Conservation (phyloP, 2,329 filamentous ascomycete species). For the Monosporascus sp. region DNA sequence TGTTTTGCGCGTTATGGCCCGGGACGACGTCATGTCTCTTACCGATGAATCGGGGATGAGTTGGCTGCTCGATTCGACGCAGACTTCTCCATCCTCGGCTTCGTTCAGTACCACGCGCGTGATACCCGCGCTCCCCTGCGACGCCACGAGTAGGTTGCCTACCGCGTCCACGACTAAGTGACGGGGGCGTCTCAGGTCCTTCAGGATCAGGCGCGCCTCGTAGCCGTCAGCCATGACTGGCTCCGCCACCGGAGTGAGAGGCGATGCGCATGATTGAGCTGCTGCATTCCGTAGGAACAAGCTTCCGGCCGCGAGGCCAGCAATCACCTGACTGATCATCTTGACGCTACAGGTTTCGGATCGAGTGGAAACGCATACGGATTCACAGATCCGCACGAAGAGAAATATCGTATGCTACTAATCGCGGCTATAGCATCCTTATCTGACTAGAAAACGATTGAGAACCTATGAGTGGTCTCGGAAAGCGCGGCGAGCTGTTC, state of each 20-base stretch:
- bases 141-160: conserved; percentile 33
- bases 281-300: not conserved
- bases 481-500: too few relatives aligned
- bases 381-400: too few relatives aligned
- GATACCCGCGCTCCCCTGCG: conserved; percentile 26
- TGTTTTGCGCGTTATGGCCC: too few relatives aligned
- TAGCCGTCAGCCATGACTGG: conserved; percentile 11
- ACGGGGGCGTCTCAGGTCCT: conserved; percentile 26
- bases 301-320: not conserved
- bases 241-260: conserved; percentile 1
- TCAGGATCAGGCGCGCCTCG: conserved; percentile 12
- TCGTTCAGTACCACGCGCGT: conserved; percentile 28
- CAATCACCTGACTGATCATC: not conserved
- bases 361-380: too few relatives aligned
- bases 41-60: conserved; percentile 23
- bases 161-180: conserved; percentile 29
- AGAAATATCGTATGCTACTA: too few relatives aligned
- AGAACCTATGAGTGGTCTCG: too few relatives aligned
- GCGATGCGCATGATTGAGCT: not conserved
- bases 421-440: too few relatives aligned
- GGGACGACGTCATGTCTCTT: conserved; percentile 2
- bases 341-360: not conserved
- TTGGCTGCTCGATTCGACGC: conserved; percentile 22
- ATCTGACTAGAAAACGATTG: too few relatives aligned
- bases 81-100: conserved; percentile 22